Conservation (phyloP, 306 rosid species). For the Trifolium dubium region DNA sequence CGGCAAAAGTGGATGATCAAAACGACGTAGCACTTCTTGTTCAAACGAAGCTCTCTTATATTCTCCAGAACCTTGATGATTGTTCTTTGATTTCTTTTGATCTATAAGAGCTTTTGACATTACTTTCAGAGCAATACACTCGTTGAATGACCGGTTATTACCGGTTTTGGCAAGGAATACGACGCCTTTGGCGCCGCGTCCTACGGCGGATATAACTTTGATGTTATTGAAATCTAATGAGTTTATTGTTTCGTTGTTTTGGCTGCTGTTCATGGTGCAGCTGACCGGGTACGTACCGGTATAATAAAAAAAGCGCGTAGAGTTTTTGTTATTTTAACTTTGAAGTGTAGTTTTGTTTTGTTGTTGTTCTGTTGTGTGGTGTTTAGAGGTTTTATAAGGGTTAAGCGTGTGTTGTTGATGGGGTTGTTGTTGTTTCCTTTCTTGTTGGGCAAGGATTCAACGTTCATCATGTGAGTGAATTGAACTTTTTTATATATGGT, state of each 20-base stretch:
- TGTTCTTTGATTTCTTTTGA: slow-evolving; percentile 46
- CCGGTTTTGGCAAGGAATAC: slow-evolving; percentile 61
- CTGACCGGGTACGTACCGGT: background rate
- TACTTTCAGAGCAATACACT: slow-evolving; percentile 74
- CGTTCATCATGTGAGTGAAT: background rate
- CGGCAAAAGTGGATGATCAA: slow-evolving; percentile 76
- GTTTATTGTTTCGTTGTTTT: background rate
- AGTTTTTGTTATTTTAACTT: background rate
- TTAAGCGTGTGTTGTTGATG: background rate
- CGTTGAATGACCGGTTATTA: slow-evolving; percentile 28
- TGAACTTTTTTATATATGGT: background rate
- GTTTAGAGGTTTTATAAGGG: slow-evolving; percentile 1
- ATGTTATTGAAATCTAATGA: slow-evolving; percentile 56
- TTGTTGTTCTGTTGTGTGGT: background rate
- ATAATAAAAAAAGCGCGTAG: background rate
- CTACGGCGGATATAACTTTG: slow-evolving; percentile 63
- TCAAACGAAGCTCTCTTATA: slow-evolving; percentile 74
- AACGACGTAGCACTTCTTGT: slow-evolving; percentile 64
- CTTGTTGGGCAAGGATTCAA: slow-evolving; percentile 41
- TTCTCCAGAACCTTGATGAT: slow-evolving; percentile 42
- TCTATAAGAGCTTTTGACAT: slow-evolving; percentile 68
- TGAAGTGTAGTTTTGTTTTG: background rate
- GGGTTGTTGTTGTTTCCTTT: slow-evolving; percentile 4
- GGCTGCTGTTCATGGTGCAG: slow-evolving; percentile 50
- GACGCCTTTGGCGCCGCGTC: slow-evolving; percentile 95